Conservation (phyloP, 139 green algal species). For the Chlamydomonas schloesseri region DNA sequence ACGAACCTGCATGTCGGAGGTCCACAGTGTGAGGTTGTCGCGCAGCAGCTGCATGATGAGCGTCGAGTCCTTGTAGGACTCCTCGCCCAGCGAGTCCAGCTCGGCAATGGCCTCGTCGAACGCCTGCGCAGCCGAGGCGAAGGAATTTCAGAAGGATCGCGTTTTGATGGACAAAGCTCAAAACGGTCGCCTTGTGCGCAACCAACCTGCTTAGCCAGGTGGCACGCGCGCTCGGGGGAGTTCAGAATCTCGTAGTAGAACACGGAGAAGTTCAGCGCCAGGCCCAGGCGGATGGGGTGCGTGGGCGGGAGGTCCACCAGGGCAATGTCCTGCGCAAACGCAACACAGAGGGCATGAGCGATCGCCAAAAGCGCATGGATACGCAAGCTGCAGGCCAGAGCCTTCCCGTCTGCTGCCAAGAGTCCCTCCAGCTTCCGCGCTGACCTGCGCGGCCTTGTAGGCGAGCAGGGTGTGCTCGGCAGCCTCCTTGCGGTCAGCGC, state of each 20-base stretch:
- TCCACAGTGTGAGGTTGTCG: constrained; percentile 99
- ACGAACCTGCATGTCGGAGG: constrained; percentile 94
- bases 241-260: constrained; percentile 99
- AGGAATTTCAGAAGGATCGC: neutral
- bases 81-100: constrained; percentile 97
- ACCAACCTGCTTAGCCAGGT: constrained; percentile 94
- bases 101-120: constrained; percentile 99
- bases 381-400: too few species aligned
- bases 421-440: constrained; percentile 14
- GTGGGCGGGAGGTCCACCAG: constrained; percentile 94
- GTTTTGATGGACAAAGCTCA: neutral
- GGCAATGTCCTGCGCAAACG: constrained; percentile 90
- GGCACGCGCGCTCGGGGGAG: constrained; percentile 96
- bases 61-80: constrained; percentile 99
- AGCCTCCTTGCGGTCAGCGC: constrained; percentile 91
- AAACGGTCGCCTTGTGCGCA: neutral
- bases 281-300: constrained; percentile 97
- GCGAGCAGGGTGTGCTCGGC: constrained; percentile 96
- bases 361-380: too few species aligned
- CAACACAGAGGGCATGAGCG: neutral
- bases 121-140: constrained; percentile 71
- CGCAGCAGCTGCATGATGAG: constrained; percentile 99
- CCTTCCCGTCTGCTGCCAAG: too few species aligned
- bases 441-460: constrained; percentile 95
- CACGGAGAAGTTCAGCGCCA: constrained; percentile 99